Conservation (phyloP, 305 asterid genomes). For the Solanum chacoense region DNA sequence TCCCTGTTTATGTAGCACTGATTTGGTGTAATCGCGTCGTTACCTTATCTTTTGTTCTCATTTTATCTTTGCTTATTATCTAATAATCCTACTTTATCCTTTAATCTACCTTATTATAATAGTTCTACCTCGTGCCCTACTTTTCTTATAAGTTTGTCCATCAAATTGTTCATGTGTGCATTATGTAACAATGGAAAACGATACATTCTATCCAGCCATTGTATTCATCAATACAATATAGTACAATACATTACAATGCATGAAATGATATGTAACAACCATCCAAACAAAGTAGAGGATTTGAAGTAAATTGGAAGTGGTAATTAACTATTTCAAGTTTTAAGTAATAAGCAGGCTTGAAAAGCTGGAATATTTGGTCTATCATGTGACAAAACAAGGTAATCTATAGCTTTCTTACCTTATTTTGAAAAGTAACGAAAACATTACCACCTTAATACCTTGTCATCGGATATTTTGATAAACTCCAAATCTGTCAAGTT, state of each 20-base stretch:
- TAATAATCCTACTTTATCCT: background rate
- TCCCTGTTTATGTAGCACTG: background rate
- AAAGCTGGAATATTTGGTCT: background rate
- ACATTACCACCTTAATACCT: background rate
- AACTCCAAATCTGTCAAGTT: background rate
- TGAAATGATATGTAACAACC: background rate
- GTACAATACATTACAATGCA: background rate
- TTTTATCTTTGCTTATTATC: background rate
- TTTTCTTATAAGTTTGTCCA: background rate
- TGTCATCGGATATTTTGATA: background rate
- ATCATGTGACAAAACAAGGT: background rate
- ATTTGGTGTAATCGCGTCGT: background rate
- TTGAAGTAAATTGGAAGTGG: background rate
- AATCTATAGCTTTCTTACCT: background rate
- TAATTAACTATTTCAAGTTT: background rate
- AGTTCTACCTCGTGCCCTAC: background rate
- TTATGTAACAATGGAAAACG: background rate
- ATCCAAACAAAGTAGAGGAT: background rate
- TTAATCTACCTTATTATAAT: background rate
- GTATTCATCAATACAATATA: background rate
- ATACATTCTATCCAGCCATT: background rate
- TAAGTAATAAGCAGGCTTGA: background rate
- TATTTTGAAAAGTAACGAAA: background rate
- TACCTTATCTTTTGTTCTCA: background rate
- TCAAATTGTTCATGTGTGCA: background rate